Evolutionary conservation across 2,329 filamentous ascomycete genomes (phyloP).

Genomic region (Fusarium ramigenum): DNA sequence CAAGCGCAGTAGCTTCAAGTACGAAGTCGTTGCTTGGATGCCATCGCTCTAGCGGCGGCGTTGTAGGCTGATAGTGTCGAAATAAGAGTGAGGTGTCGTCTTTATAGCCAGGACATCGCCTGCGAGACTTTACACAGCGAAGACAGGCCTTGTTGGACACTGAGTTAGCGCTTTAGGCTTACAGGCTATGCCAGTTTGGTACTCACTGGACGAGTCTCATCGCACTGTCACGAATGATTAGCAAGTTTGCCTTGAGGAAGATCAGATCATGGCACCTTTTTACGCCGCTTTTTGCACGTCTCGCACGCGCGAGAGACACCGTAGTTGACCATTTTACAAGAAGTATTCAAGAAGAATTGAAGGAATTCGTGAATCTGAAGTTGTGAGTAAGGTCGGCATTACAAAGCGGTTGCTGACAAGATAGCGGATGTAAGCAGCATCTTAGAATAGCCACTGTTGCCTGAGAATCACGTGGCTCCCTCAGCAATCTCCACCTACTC

Average conservation of each 20-base stretch:
- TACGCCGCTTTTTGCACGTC: conserved; percentile 12
- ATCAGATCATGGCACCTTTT: neutral
- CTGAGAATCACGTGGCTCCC: neutral
- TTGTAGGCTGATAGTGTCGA: neutral
- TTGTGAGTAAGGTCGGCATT: neutral
- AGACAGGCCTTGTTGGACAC: neutral
- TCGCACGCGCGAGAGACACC: conserved; percentile 7
- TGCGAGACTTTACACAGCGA: neutral
- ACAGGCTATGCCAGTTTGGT: neutral
- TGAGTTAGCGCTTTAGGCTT: neutral
- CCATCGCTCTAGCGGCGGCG: neutral
- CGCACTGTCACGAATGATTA: neutral
- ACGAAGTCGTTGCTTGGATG: neutral
- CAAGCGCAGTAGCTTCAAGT: neutral
- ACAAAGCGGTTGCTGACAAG: neutral
- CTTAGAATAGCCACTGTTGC: neutral
- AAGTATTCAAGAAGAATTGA: rapidly evolving
- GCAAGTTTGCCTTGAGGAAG: neutral
- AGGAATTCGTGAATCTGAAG: rapidly evolving
- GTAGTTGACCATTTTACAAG: conserved; percentile 1
- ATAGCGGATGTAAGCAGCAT: neutral
- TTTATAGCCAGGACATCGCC: conserved; percentile 7
- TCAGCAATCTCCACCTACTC: neutral
- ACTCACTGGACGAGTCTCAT: conserved; percentile 21
- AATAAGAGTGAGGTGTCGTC: neutral